phyloP scores from a whole-genome alignment of 1,284 basidiomycete genomes.

The Coniophora puteana region DNA sequence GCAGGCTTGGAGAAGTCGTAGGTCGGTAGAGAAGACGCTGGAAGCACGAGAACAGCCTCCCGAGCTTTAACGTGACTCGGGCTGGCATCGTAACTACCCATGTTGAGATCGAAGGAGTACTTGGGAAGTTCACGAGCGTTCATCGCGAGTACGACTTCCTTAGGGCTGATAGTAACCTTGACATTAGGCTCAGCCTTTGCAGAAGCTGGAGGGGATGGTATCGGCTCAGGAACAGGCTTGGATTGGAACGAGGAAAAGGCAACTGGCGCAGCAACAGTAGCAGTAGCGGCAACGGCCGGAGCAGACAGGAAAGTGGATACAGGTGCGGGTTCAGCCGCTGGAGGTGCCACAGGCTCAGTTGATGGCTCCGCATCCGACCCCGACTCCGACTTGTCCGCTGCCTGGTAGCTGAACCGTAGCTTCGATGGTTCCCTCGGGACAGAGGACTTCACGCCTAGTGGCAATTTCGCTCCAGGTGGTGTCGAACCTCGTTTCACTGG shows the following conservation, averaged over 20 bases:
- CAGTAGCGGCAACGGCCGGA: slow-evolving; percentile 4
- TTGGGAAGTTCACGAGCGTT: slow-evolving; percentile 24
- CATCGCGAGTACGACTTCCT: slow-evolving; percentile 29
- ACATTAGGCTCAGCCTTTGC: slow-evolving; percentile 10
- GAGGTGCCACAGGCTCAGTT: slow-evolving; percentile 9
- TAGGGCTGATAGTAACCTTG: no score
- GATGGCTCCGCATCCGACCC: slow-evolving; percentile 11
- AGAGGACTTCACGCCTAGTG: slow-evolving; percentile 36
- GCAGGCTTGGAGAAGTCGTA: slow-evolving; percentile 37
- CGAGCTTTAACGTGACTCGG: slow-evolving; percentile 35
- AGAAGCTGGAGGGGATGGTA: slow-evolving; percentile 1
- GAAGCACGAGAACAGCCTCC: slow-evolving; percentile 25
- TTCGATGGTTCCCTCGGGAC: slow-evolving; percentile 71
- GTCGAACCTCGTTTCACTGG: slow-evolving; percentile 16
- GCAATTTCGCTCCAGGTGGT: slow-evolving; percentile 21
- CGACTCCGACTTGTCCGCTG: slow-evolving; percentile 30
- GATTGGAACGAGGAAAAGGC: no score
- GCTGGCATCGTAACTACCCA: slow-evolving; percentile 25
- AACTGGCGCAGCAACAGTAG: no score
- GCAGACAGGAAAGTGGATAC: slow-evolving; percentile 18
- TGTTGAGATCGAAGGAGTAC: slow-evolving; percentile 23
- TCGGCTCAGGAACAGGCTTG: background rate
- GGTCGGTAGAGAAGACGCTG: slow-evolving; percentile 33
- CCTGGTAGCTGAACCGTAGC: slow-evolving; percentile 60
- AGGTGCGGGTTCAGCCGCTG: slow-evolving; percentile 14